These are phyloP conservation scores for Geopyxis carbonaria DNA, from an alignment of 495 filamentous ascomycete genomes.

Conservation along the genomic window DNA sequence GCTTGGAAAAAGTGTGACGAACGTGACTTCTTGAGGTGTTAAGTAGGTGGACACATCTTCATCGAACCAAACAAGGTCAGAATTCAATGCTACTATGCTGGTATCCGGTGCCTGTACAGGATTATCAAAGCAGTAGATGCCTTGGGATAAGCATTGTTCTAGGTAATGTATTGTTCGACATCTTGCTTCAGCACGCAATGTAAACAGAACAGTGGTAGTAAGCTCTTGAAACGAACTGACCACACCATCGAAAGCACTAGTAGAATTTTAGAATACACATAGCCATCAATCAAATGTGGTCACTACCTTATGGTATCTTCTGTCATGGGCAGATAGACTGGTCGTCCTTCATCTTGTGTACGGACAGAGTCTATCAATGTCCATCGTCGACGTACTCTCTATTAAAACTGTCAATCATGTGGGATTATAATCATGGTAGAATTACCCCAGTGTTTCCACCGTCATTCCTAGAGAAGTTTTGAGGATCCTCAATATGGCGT, in stretches of 20 bases:
- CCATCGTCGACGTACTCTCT: constrained; percentile 45
- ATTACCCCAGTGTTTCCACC: constrained; percentile 13
- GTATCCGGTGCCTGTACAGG: constrained; percentile 64
- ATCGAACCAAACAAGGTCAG: constrained; percentile 65
- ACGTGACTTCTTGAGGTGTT: constrained; percentile 39
- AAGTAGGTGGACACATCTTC: constrained; percentile 59
- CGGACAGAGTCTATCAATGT: constrained; percentile 50
- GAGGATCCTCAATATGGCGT: constrained; percentile 44
- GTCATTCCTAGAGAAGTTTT: constrained; percentile 22
- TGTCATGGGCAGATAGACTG: constrained; percentile 80
- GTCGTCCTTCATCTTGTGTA: constrained; percentile 33
- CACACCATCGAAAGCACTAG: constrained; percentile 69
- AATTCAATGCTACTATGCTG: constrained; percentile 57
- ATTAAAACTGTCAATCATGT: constrained; percentile 4
- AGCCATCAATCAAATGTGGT: not conserved
- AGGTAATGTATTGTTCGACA: constrained; percentile 60
- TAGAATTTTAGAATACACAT: constrained; percentile 16
- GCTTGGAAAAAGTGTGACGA: not conserved
- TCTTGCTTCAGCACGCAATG: constrained; percentile 73
- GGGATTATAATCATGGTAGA: too few relatives aligned
- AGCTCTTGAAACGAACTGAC: constrained; percentile 63
- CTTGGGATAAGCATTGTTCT: constrained; percentile 37
- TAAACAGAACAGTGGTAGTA: constrained; percentile 55
- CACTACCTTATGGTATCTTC: constrained; percentile 52
- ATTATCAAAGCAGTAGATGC: constrained; percentile 57